Conservation (phyloP, 2,329 filamentous ascomycete genomes). For the Botrytis sinoallii region DNA sequence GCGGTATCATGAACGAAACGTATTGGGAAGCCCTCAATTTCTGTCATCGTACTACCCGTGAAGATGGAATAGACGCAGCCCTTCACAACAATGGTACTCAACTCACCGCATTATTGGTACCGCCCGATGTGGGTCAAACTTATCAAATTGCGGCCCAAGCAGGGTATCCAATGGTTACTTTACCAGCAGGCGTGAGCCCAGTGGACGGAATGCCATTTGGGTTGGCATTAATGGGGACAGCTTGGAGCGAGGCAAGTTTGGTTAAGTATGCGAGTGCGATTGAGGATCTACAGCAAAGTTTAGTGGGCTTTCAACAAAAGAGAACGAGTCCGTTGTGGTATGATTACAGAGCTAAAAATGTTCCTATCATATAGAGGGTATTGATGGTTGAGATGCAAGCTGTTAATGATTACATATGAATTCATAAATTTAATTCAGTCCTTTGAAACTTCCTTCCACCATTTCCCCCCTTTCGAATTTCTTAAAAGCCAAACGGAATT, state of each 20-base stretch:
- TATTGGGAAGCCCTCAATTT: conserved; percentile 67
- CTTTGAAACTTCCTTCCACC: neutral
- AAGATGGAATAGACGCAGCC: conserved; percentile 68
- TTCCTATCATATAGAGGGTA: conserved; percentile 36
- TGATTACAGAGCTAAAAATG: conserved; percentile 47
- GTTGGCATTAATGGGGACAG: conserved; percentile 57
- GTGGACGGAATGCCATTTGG: conserved; percentile 60
- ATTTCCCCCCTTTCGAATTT: neutral
- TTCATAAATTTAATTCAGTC: neutral
- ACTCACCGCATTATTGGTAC: conserved; percentile 64
- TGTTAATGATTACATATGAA: neutral
- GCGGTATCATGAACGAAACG: conserved; percentile 59
- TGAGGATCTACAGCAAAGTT: conserved; percentile 50
- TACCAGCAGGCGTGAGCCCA: conserved; percentile 58
- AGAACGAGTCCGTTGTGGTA: conserved; percentile 52
- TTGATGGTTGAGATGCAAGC: neutral
- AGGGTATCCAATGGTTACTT: conserved; percentile 68
- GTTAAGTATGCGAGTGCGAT: conserved; percentile 62
- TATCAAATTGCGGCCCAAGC: conserved; percentile 72
- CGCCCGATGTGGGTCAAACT: conserved; percentile 64
- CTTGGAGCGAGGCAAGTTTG: conserved; percentile 55
- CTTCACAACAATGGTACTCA: conserved; percentile 45
- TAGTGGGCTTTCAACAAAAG: conserved; percentile 42
- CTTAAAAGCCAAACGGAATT: too few species aligned
- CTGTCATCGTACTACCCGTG: conserved; percentile 53